Conservation (phyloP, 768 basidiomycete species). For the Russula olivacea region DNA sequence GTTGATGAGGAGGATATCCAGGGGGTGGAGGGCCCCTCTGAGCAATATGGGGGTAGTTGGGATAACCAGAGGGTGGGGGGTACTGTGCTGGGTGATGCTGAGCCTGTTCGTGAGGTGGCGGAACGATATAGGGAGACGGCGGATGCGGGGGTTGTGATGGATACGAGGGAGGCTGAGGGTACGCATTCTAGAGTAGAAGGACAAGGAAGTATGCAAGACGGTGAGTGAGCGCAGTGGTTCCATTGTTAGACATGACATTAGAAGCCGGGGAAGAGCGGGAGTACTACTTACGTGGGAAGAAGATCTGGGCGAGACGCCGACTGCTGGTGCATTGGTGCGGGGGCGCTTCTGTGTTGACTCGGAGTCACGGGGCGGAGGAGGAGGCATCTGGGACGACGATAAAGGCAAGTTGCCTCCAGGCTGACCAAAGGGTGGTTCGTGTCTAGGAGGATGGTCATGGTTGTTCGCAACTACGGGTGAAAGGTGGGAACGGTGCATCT, state of each 20-base stretch:
- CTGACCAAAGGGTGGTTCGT: constrained; percentile 45
- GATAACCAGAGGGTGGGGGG: constrained; percentile 38
- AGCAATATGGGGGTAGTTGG: constrained; percentile 24
- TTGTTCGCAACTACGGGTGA: constrained; percentile 24
- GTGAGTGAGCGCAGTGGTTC: constrained; percentile 10
- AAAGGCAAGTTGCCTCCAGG: constrained; percentile 21
- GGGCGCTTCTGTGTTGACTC: constrained; percentile 42
- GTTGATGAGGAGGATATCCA: constrained; percentile 27
- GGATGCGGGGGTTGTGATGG: constrained; percentile 38
- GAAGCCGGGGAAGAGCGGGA: constrained; percentile 13
- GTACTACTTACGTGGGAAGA: constrained; percentile 42
- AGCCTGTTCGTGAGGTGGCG: constrained; percentile 41
- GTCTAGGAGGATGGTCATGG: constrained; percentile 27
- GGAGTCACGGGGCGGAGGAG: constrained; percentile 28
- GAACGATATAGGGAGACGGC: constrained; percentile 33
- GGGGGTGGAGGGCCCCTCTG: constrained; percentile 26
- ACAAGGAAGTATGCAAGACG: constrained; percentile 27
- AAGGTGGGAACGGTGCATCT: constrained; percentile 26
- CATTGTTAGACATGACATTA: not conserved
- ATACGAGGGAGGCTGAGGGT: constrained; percentile 33
- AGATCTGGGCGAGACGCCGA: constrained; percentile 44
- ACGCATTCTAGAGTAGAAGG: constrained; percentile 26
- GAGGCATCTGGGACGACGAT: constrained; percentile 25
- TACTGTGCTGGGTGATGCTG: constrained; percentile 38
- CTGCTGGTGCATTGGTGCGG: constrained; percentile 35